A percentile compares a stretch with the other conserved stretches of the same genome.
These are phyloP conservation scores for Lyophyllum semitale DNA, from an alignment of 768 basidiomycete species.

Conservation along the genomic window DNA sequence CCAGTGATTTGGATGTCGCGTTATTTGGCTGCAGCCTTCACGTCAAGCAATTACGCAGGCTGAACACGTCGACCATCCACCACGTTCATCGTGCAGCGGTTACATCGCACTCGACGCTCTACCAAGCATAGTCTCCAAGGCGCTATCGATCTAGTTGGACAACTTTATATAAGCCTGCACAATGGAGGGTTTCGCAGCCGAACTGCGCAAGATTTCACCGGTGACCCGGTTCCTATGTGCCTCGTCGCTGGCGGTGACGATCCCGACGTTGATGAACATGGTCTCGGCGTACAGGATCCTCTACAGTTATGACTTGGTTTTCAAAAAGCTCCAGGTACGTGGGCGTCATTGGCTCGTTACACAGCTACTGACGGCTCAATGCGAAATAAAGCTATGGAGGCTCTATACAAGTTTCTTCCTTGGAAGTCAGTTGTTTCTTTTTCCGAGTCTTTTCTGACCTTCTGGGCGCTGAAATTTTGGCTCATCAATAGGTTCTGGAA, in stretches of 20 bases:
- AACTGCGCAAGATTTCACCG: constrained; percentile 81
- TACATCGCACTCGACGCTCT: too few species aligned
- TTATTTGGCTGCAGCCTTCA: too few species aligned
- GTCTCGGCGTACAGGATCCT: constrained; percentile 54
- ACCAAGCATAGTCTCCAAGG: too few species aligned
- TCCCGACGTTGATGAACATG: constrained; percentile 57
- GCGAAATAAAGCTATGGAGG: constrained; percentile 66
- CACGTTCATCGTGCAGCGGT: too few species aligned
- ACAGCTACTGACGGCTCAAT: neutral
- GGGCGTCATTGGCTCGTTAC: neutral
- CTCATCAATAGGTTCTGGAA: constrained; percentile 39
- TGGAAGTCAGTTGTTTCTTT: constrained; percentile 47
- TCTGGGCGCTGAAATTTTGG: neutral
- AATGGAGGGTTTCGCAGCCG: constrained; percentile 53
- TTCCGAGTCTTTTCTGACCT: neutral
- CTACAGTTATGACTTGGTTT: constrained; percentile 50
- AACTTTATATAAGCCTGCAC: too few species aligned
- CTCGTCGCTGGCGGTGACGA: constrained; percentile 61
- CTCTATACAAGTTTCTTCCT: constrained; percentile 73
- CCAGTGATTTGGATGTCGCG: too few species aligned
- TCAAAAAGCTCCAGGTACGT: constrained; percentile 54
- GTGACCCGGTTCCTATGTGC: constrained; percentile 73
- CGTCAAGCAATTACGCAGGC: too few species aligned
- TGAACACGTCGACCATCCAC: too few species aligned
- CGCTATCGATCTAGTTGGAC: too few species aligned